Conservation (phyloP, 1,284 basidiomycete species). For the Calocybe gambosa region DNA sequence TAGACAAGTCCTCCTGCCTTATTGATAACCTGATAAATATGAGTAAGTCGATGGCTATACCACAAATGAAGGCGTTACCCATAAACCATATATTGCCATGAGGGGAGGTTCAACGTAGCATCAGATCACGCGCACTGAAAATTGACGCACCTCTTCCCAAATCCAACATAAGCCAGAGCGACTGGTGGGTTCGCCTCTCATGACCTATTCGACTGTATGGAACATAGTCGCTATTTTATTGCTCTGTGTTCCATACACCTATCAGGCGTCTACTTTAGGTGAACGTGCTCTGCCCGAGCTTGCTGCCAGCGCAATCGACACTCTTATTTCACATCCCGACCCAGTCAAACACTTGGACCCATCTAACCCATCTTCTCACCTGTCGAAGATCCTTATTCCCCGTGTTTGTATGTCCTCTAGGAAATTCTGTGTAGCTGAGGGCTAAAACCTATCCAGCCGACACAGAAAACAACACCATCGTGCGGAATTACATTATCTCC, state of each 20-base stretch:
- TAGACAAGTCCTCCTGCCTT: conserved; percentile 98
- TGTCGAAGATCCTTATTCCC: conserved; percentile 79
- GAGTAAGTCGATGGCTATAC: not conserved
- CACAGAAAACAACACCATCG: conserved; percentile 72
- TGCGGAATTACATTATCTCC: conserved; percentile 70
- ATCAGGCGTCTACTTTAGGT: conserved; percentile 27
- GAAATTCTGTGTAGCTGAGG: not conserved
- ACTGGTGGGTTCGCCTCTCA: conserved; percentile 1
- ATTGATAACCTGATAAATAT: conserved; percentile 77
- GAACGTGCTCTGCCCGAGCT: conserved; percentile 44
- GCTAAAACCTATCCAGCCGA: conserved; percentile 39
- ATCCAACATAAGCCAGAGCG: not conserved
- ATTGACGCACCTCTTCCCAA: not conserved
- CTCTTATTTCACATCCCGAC: conserved; percentile 50
- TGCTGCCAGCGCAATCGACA: conserved; percentile 43
- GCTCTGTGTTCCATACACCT: conserved; percentile 20
- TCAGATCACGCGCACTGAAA: not conserved
- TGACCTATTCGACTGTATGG: conserved; percentile 1
- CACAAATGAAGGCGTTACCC: conserved; percentile 42
- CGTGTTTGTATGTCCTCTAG: conserved; percentile 54
- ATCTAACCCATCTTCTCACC: conserved; percentile 59
- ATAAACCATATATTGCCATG: conserved; percentile 78
- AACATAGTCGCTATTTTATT: not conserved
- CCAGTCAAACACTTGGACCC: conserved; percentile 64
- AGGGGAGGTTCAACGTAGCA: not conserved